Conservation (phyloP, 1,284 basidiomycete genomes). For the Sanghuangporus weigelae region DNA sequence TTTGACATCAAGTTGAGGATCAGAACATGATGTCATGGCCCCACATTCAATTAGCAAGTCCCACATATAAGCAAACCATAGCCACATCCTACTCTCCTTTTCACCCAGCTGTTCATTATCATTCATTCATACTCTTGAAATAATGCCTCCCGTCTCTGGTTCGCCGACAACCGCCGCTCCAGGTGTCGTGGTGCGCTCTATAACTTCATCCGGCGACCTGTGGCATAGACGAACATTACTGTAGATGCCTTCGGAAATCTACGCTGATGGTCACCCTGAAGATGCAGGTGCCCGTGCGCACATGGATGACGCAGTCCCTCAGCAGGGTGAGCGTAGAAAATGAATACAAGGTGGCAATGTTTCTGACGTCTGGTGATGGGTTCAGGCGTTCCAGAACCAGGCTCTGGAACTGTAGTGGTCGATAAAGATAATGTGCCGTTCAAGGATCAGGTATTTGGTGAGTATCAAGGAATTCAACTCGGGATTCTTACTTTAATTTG, state of each 20-base stretch:
- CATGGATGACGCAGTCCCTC: background rate
- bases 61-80: background rate
- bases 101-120: background rate
- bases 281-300: background rate
- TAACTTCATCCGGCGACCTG: background rate
- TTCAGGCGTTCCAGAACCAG: slow-evolving; percentile 15
- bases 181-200: background rate
- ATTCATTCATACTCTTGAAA: background rate
- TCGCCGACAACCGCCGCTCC: background rate
- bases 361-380: background rate
- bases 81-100: background rate
- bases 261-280: background rate
- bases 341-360: background rate
- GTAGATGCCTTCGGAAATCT: slow-evolving; percentile 17
- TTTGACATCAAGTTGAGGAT: background rate
- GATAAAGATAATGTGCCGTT: slow-evolving; percentile 14
- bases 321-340: slow-evolving; percentile 4
- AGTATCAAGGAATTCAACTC: background rate
- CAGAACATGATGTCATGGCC: background rate
- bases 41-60: background rate
- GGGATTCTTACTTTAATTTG: background rate
- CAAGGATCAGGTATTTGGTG: slow-evolving; percentile 17
- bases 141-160: slow-evolving; percentile 3
- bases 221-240: background rate
- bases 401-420: slow-evolving; percentile 11